Base-by-base conservation (phyloP, 441 rosid species). In the Pelargonium myrrhifolium region DNA sequence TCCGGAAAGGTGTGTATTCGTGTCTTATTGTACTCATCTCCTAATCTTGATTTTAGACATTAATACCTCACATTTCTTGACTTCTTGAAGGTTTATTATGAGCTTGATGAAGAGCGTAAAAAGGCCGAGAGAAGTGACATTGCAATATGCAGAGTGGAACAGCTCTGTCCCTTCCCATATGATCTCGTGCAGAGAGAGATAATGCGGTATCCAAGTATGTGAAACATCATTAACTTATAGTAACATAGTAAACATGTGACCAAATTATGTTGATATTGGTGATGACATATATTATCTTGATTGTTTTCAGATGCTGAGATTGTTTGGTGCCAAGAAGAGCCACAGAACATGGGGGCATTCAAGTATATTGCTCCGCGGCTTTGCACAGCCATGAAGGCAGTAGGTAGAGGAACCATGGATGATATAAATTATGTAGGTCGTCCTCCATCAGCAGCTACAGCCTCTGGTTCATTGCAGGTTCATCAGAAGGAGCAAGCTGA, bases 291-390 rank as follows among this genome's bases (percentile, higher is more conserved):
- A 20, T 65, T 35, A 58, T 20, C 24, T 17, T 55, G 17, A 58
- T 61, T 49, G 15, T 26, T 69, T 72, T 59, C 72, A 93, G 97
- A 89, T 77, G 96, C 99, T 0, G 97, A 91, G 86, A 78, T 92
- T 2, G 96, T 92, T 28, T 94, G 99, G 99, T 88, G 96, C 85
- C 99, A 94, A 81, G 99, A 94, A 79, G 99, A 93, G 81, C 89
- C 96, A 1, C 86, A 89, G 98, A 93, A 93, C 85, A 90, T 93
- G 98, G 98, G 98, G 45, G 97, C 84, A 45, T 93, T 80, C 71
- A 81, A n/a, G 74, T 90, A 93, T 65, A 69, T 87, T n/a, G 80
- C 83, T n/a, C 95, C 89, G 0, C 90, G 98, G 53, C 94, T 94
- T 20, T 73, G 68, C 76, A 89, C 94, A 0, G 83, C 93, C 49